Base-by-base conservation (phyloP, 2,329 filamentous ascomycete genomes). In the Xylaria arbuscula region DNA sequence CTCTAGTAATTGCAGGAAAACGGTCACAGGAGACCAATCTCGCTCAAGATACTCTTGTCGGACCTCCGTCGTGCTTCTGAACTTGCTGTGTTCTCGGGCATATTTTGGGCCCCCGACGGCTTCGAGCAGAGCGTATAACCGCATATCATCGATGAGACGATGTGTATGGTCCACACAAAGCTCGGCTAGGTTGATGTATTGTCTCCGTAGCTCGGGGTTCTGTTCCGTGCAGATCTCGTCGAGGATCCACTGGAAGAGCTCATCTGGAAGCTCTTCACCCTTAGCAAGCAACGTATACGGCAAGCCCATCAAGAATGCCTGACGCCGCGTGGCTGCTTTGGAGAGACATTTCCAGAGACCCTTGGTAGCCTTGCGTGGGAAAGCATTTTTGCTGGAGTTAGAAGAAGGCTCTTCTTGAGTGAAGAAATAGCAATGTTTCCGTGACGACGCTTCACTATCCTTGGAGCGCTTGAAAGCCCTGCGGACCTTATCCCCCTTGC, bases 201-300 rank as follows among this genome's bases (percentile, higher is more conserved):
- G 87, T 63, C 84, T 78, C 58, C 88, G 85, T 50, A 93, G 77
- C 53, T 87, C 83, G 50, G 83, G 80, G 38, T 86, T 85, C 48
- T 81, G 79, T 73, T 92, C 89, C 1, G 81, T 76, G 63, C 85
- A 87, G 24, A 90, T 80, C 79, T 90, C 85, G 58, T 87, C 80
- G 6, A 92, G 75, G 2, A 93, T 81, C 92, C 92, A 94, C 17
- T 85, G 74, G 58, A 93, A 84, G 0, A 93, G 75, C 63, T 90
- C 85, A 68, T 92, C 87, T 0, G 91, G 88, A 13, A 93, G 76
- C 2, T 76, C 71, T 13, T 79, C 77, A 47, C 81, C 81, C 65
- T 79, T 78, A 4, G 77, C 75, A 17, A 87, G 80, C 15, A 90
- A 81, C 53, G 87, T 84, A 64, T 87, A 84, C 1, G 89, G 83